Evolutionary conservation across 345 rosid species (phyloP), one percentile per base, ranked within the genome.

Genomic region (Syzygium oleosum): DNA sequence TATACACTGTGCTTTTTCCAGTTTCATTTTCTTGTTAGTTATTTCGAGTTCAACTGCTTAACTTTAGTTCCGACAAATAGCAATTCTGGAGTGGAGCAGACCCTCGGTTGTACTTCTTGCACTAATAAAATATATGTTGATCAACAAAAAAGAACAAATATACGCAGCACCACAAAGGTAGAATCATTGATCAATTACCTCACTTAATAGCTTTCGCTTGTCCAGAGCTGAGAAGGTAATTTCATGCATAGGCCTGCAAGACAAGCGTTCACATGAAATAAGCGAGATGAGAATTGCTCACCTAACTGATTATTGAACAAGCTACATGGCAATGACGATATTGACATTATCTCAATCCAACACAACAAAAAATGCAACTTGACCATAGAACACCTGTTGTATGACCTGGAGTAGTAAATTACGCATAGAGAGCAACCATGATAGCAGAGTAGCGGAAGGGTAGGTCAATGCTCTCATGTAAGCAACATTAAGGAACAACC

Each of bases 151-250:
- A 63, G 52, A 84, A 21, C 17, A 65, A 22, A 49, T 49, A 51
- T 68, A 55, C 19, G 31, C 34, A 51, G 29, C 52, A 85, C 25
- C 49, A 77, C 51, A 15, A 52, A 77, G 86, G 51, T 78, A 61
- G 85, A 79, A 22, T 73, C 49, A 73, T 73, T 19, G 46, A 49
- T 73, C 80, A 85, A 91, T 93, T 90, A 96, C 99, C 99, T 98
- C 93, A 88, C 97, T 94, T 41, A 96, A 97, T 87, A 96, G 98
- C 92, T 98, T 98, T 13, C 97, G 99, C 93, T 94, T 93, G 94
- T 98, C 99, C 87, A 95, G 92, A n/a, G 99, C 94, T 84, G 99
- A 94, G 92, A 98, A 96, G 86, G 99, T 98, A 88, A 98, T 95
- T 92, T 98, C 99, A 52, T 96, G 98, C 97, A 94, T 96, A 77